phyloP scores from a whole-genome alignment of 2,329 filamentous ascomycete species.

The Chalara sp. region DNA sequence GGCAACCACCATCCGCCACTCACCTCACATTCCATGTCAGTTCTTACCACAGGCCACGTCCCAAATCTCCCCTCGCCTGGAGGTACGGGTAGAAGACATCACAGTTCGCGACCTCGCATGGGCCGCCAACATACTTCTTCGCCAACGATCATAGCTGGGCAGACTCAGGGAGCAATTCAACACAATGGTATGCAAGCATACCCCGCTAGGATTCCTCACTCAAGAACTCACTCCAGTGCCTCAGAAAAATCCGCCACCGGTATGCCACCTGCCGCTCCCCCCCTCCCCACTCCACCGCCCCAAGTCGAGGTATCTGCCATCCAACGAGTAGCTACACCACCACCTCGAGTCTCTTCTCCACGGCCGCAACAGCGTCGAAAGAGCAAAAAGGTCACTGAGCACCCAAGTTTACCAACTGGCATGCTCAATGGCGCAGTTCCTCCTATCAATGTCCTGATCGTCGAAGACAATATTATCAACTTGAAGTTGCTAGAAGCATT shows the following conservation, averaged over 20 bases:
- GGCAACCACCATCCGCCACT: conserved; percentile 19
- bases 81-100: conserved; percentile 47
- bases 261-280: conserved; percentile 38
- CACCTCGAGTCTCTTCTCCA: conserved; percentile 42
- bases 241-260: conserved; percentile 38
- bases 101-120: conserved; percentile 53
- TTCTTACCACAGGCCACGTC: conserved; percentile 73
- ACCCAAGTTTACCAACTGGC: conserved; percentile 47
- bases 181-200: conserved; percentile 24
- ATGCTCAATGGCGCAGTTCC: conserved; percentile 78
- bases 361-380: conserved; percentile 33
- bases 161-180: conserved; percentile 10
- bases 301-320: conserved; percentile 34
- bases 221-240: conserved; percentile 49
- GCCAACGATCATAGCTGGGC: conserved; percentile 55
- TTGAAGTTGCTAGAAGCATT: conserved; percentile 88
- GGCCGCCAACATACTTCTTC: conserved; percentile 73
- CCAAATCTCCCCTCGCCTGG: conserved; percentile 79
- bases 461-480: conserved; percentile 99
- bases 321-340: conserved; percentile 32
- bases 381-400: conserved; percentile 48
- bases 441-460: conserved; percentile 94
- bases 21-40: conserved; percentile 63
- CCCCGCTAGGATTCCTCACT: conserved; percentile 36
- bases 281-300: conserved; percentile 47